A percentile compares a stretch with the other conserved stretches of the same genome.
phyloP scores from a whole-genome alignment of 805 yeast genomes.

The Myxozyma mucilagina region DNA sequence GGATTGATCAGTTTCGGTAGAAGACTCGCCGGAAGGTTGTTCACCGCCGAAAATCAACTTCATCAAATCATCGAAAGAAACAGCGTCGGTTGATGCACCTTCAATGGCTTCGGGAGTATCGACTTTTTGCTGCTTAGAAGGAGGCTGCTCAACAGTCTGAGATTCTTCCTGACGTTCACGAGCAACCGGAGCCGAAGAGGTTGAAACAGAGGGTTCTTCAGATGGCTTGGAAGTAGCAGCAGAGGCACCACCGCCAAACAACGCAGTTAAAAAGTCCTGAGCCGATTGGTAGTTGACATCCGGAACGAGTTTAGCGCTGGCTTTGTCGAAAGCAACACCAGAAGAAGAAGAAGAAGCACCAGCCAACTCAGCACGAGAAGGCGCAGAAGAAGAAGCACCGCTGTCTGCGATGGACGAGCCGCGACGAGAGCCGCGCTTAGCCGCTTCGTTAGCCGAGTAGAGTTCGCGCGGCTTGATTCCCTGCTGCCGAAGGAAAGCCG shows the following conservation, averaged over 20 bases:
- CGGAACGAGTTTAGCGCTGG: conserved; percentile 23
- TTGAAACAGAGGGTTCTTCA: not conserved
- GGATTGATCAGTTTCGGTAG: not conserved
- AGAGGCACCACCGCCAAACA: conserved; percentile 20
- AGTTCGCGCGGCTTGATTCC: conserved; percentile 22
- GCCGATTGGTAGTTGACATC: conserved; percentile 28
- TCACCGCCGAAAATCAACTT: conserved; percentile 13
- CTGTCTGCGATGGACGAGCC: not conserved
- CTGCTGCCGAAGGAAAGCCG: conserved; percentile 20
- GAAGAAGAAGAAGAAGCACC: not conserved
- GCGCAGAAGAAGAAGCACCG: not conserved
- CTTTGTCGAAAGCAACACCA: not conserved
- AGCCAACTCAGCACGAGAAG: not conserved
- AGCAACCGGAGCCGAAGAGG: not conserved
- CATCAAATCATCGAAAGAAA: conserved; percentile 10
- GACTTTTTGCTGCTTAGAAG: conserved; percentile 2
- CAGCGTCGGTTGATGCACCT: not conserved
- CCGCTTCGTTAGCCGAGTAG: conserved; percentile 2
- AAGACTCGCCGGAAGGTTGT: not conserved
- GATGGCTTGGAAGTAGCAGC: not conserved
- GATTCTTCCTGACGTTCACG: not conserved
- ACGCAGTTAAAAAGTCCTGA: conserved; percentile 21
- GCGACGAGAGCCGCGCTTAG: conserved; percentile 26
- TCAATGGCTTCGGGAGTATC: not conserved
- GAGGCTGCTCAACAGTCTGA: not conserved